Evolutionary conservation across 1,139 yeast species (phyloP).

Genomic region (Torulaspora pretoriensis): DNA sequence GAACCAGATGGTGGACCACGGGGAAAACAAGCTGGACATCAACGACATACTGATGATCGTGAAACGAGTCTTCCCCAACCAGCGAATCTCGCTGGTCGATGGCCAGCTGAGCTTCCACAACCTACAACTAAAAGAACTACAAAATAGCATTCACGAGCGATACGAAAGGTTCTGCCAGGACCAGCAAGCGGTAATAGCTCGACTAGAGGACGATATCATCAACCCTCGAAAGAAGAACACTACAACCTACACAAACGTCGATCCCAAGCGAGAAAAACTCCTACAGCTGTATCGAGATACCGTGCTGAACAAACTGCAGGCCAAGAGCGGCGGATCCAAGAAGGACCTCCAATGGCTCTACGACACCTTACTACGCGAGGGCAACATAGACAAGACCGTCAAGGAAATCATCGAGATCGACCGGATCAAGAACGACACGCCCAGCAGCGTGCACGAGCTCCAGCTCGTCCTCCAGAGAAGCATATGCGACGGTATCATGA

Average conservation of each 20-base stretch:
- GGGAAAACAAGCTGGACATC: slow-evolving; percentile 27
- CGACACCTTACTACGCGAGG: slow-evolving; percentile 9
- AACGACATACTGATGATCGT: slow-evolving; percentile 32
- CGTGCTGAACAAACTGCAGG: slow-evolving; percentile 32
- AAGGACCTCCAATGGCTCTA: slow-evolving; percentile 27
- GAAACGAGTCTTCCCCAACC: slow-evolving; percentile 30
- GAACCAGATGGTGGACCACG: slow-evolving; percentile 21
- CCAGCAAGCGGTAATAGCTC: slow-evolving; percentile 18
- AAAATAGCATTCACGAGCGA: slow-evolving; percentile 16
- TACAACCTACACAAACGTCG: slow-evolving; percentile 14
- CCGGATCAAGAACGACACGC: slow-evolving; percentile 28
- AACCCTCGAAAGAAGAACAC: slow-evolving; percentile 12
- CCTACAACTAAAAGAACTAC: slow-evolving; percentile 27
- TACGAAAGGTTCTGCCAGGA: slow-evolving; percentile 18
- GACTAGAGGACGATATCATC: slow-evolving; percentile 23
- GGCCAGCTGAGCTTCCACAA: slow-evolving; percentile 35
- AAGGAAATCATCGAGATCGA: slow-evolving; percentile 25
- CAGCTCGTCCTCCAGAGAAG: slow-evolving; percentile 33
- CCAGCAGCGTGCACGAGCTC: slow-evolving; percentile 32
- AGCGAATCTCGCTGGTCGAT: slow-evolving; percentile 30
- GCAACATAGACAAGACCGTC: slow-evolving; percentile 16
- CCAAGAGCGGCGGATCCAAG: slow-evolving; percentile 16
- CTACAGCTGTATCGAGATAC: slow-evolving; percentile 33
- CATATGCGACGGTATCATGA: slow-evolving; percentile 32
- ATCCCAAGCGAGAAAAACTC: slow-evolving; percentile 32